Base-by-base conservation (phyloP, 2,329 filamentous ascomycete species). In the Alternaria brassicicola region DNA sequence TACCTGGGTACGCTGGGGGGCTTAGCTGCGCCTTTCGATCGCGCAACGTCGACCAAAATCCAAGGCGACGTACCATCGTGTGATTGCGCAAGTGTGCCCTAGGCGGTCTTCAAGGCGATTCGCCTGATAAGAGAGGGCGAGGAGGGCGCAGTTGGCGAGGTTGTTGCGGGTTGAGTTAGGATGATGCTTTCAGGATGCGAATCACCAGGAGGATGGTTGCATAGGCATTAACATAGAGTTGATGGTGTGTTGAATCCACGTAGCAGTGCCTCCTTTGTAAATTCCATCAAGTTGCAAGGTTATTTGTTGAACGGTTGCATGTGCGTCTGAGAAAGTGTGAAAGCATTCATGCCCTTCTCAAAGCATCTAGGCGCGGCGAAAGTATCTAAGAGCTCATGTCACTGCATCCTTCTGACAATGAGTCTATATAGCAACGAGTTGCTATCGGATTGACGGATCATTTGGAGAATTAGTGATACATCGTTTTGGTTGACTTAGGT, bases 71-170 rank as follows among this genome's bases (percentile, higher is more conserved):
- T 41, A 26, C n/a, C 9, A 38, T 36, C 19, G 9, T 21, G 19
- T 38, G 31, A 23, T 43, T 15, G 30, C 51, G 25, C 13, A 39
- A 30, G 17, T 39, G 9, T 46, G 52, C 31, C 41, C 49, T 55
- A 21, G 45, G 45, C 38, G 31, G 31, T 30, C 52, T 28, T n/a
- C 43, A 38, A 55, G 45, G 39, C 21, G 26, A 12, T 47, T 25
- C 5, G 41, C 17, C 10, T 31, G 38, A 35, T 21, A 26, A 25
- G 33, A 39, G n/a, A 41, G 43, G 30, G 42, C 26, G 42, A 25
- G 15, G 38, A 56, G 41, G 55, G 36, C 50, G 43, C 49, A 43
- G 36, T 43, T 31, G 43, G 55, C 15, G n/a, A 55, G 55, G 38
- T 31, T 42, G 30, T 28, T n/a, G 51, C 36, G 41, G 9, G 28